Evolutionary conservation across 768 basidiomycete species (phyloP), one percentile per base, ranked within the genome.

Genomic region (Cystobasidium tubakii): DNA sequence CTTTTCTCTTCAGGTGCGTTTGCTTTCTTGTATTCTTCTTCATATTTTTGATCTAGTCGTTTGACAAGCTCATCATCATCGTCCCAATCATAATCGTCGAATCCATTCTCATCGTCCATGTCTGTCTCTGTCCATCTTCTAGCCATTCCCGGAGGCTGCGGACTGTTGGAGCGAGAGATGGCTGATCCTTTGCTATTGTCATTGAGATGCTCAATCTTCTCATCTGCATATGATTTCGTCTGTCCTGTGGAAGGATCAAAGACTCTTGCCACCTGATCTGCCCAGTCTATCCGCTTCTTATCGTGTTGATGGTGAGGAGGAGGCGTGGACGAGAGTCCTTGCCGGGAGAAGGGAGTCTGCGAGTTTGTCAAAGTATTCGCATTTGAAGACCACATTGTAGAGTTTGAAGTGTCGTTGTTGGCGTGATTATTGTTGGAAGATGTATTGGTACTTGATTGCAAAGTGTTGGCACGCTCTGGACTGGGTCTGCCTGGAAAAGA

Each of bases 41-140:
- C 88, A 83, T 88, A 87, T 74, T 84, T 81, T 73, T 87, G 81
- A 79, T 85, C 85, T 63, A 87, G 89, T 78, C 86, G 87, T 74
- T 90, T 87, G 0, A 84, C 85, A 21, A 91, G 82, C 78, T 91
- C 89, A 69, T 89, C 89, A 75, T 91, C 90, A 21, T 83, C 88
- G 44, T 87, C 88, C 89, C 89, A 90, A 79, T 91, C 87, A 73
- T 67, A 67, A 33, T 67, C 66, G 53, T 67, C 66, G 23, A 53
- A 67, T 9, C 36, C 66, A 60, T 60, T 60, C 27, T 60, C 29
- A 60, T 60, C 57, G 9, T 60, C 57, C 27, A 60, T 25, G 21
- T 60, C 57, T 12, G 25, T 60, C 21, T 60, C 57, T 6, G 57
- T 60, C 1, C 13, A 60, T 29, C 25, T 15, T 60, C 57, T 60